phyloP scores from a whole-genome alignment of 306 rosid species.

The Trichosanthes truncata region DNA sequence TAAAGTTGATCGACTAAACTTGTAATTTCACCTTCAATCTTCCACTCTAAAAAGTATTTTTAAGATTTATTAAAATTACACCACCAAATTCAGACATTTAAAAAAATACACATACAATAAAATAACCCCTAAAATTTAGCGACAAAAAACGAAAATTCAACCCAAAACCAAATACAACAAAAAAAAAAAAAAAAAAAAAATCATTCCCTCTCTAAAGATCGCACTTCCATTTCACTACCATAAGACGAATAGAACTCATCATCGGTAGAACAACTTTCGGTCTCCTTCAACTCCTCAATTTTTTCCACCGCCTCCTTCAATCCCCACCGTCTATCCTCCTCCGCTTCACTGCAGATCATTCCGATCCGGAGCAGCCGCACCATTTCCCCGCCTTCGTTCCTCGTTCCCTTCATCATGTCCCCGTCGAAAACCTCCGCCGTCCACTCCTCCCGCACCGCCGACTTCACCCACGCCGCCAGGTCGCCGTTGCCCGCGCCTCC shows the following conservation, averaged over 20 bases:
- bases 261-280: not conserved
- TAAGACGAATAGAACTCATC: conserved; percentile 1
- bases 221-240: not conserved
- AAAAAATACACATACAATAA: not conserved
- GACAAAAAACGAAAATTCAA: not conserved
- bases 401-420: conserved; percentile 23
- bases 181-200: not conserved
- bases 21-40: too few species aligned
- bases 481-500: conserved; percentile 64
- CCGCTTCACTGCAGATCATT: conserved; percentile 43
- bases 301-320: conserved; percentile 45
- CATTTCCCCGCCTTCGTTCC: conserved; percentile 27
- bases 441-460: conserved; percentile 45
- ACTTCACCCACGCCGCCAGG: conserved; percentile 49
- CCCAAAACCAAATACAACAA: not conserved
- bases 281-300: conserved; percentile 31
- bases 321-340: conserved; percentile 34
- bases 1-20: too few species aligned
- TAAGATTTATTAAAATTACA: too few species aligned
- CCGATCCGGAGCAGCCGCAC: conserved; percentile 40
- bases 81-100: not conserved
- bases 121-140: not conserved
- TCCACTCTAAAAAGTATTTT: too few species aligned
- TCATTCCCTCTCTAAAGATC: not conserved
- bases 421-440: conserved; percentile 60